Evolutionary conservation across 495 filamentous ascomycete species (phyloP).

Genomic region (Talaromyces ruber): DNA sequence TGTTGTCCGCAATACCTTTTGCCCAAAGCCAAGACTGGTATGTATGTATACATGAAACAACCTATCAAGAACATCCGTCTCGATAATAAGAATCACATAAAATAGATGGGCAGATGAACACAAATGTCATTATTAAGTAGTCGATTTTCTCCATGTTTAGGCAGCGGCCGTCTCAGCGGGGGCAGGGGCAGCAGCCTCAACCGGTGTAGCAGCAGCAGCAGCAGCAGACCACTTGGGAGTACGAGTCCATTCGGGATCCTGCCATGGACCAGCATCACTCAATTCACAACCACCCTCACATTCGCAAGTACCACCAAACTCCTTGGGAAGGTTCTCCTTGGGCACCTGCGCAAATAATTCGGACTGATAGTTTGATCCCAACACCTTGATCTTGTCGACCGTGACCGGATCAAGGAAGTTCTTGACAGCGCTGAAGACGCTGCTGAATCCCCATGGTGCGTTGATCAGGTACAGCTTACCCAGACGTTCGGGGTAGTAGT

Average conservation of each 20-base stretch:
- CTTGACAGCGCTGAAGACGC: constrained; percentile 78
- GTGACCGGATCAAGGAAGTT: constrained; percentile 93
- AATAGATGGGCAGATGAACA: not conserved
- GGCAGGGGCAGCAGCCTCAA: not conserved
- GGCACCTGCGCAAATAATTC: constrained; percentile 81
- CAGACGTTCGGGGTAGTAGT: constrained; percentile 96
- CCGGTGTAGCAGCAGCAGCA: not conserved
- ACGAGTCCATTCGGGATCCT: constrained; percentile 64
- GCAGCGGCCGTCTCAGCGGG: constrained; percentile 21
- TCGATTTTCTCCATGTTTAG: not conserved
- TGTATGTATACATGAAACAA: not conserved
- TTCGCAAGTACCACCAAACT: constrained; percentile 76
- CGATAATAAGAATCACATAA: not conserved
- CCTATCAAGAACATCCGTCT: too few species aligned
- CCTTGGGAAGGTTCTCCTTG: constrained; percentile 78
- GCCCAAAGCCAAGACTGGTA: not conserved
- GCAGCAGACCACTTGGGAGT: constrained; percentile 59
- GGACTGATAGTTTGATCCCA: constrained; percentile 71
- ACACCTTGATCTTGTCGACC: constrained; percentile 88
- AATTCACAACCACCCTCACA: constrained; percentile 79
- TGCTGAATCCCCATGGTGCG: constrained; percentile 86
- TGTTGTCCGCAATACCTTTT: not conserved
- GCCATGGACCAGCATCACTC: constrained; percentile 90
- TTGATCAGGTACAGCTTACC: constrained; percentile 93
- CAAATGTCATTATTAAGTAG: constrained; percentile 4